Evolutionary conservation across 1,284 basidiomycete genomes (phyloP).

Genomic region (Kalmanozyma brasiliensis): DNA sequence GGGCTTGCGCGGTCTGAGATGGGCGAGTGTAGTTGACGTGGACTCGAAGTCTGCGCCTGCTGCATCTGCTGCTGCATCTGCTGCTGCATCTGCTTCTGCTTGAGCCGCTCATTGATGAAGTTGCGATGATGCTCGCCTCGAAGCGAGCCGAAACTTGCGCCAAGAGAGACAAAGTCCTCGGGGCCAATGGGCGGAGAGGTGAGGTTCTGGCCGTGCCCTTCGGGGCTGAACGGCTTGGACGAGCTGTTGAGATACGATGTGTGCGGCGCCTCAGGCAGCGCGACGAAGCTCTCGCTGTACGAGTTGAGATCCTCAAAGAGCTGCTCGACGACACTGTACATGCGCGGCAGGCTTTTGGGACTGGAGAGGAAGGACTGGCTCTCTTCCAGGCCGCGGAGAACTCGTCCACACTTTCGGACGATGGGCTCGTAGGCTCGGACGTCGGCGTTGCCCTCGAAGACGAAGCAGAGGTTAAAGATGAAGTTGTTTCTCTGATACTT

Average conservation of each 20-base stretch:
- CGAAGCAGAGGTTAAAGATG: conserved; percentile 90
- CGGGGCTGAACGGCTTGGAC: conserved; percentile 37
- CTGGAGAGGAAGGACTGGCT: conserved; percentile 88
- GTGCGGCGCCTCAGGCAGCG: conserved; percentile 61
- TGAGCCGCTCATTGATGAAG: conserved; percentile 40
- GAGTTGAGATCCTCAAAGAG: conserved; percentile 96
- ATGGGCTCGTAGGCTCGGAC: conserved; percentile 94
- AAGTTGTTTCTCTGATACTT: conserved; percentile 73
- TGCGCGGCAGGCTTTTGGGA: conserved; percentile 76
- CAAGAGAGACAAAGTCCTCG: conserved; percentile 36
- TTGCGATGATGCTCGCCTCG: conserved; percentile 38
- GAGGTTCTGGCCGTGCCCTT: conserved; percentile 17
- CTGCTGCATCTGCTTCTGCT: conserved; percentile 36
- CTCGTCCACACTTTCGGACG: conserved; percentile 90
- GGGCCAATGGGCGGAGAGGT: conserved; percentile 26
- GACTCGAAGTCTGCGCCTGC: conserved; percentile 8
- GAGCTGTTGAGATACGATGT: conserved; percentile 41
- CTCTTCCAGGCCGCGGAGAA: conserved; percentile 88
- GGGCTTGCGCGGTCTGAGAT: not conserved
- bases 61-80: conserved; percentile 35
- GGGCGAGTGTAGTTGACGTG: not conserved
- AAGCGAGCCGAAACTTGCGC: conserved; percentile 29
- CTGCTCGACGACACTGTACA: conserved; percentile 91
- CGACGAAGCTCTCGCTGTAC: conserved; percentile 72
- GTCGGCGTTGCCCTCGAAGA: conserved; percentile 87